Conservation (phyloP, 768 basidiomycete species). For the Fistulinella prunicolor region DNA sequence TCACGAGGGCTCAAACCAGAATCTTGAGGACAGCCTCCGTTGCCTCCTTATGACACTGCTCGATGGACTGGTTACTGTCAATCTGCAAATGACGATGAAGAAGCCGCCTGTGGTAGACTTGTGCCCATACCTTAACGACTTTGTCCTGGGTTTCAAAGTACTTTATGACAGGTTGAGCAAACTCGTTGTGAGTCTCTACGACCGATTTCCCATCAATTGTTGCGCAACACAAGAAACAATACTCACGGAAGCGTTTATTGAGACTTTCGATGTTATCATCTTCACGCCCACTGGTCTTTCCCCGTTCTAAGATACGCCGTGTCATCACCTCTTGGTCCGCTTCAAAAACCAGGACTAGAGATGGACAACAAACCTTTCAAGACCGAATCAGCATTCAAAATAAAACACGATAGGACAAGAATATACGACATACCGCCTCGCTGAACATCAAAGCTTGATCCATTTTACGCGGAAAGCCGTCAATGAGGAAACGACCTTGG, state of each 20-base stretch:
- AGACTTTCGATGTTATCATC: conserved; percentile 95
- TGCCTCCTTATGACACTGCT: conserved; percentile 67
- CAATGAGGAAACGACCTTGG: conserved; percentile 85
- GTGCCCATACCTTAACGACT: conserved; percentile 64
- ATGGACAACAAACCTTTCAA: conserved; percentile 72
- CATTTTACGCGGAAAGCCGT: conserved; percentile 98
- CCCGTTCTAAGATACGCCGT: conserved; percentile 79
- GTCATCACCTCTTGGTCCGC: conserved; percentile 90
- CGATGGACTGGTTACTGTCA: conserved; percentile 63
- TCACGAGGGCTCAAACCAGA: conserved; percentile 28
- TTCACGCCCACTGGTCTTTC: conserved; percentile 91
- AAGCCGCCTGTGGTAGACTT: neutral
- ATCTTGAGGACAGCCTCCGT: conserved; percentile 51
- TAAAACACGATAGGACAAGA: neutral
- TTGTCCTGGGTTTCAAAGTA: conserved; percentile 67
- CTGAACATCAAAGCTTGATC: conserved; percentile 95
- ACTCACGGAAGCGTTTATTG: conserved; percentile 91
- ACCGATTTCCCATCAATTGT: neutral
- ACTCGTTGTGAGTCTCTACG: conserved; percentile 77
- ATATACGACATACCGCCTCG: conserved; percentile 54
- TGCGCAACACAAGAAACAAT: neutral
- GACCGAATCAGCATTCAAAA: neutral
- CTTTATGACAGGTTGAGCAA: conserved; percentile 92
- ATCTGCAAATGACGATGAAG: conserved; percentile 43
- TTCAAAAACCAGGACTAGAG: conserved; percentile 79